Percentiles rank a stretch among this genome's conserved stretches.
phyloP scores from a whole-genome alignment of 116 monocot species.

The Papilionanthe hybrid region DNA sequence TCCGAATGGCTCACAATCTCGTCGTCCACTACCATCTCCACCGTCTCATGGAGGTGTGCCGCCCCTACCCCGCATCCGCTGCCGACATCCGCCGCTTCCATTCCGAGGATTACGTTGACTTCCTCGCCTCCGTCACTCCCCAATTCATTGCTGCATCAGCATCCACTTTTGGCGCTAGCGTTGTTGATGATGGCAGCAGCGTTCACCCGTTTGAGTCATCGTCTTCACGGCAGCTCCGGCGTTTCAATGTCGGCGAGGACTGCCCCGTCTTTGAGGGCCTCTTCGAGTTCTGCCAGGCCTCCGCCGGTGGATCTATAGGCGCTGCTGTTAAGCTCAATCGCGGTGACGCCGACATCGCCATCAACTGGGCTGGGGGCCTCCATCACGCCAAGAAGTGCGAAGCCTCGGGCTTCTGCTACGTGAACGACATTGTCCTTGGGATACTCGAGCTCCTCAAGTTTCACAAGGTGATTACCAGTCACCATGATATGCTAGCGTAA shows the following conservation, averaged over 20 bases:
- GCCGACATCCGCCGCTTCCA: constrained; percentile 63
- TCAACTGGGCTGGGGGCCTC: constrained; percentile 70
- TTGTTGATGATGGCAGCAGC: background rate
- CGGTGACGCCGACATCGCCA: constrained; percentile 54
- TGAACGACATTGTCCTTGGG: constrained; percentile 68
- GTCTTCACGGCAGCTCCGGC: constrained; percentile 21
- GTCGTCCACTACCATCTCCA: constrained; percentile 78
- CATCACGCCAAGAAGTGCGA: constrained; percentile 82
- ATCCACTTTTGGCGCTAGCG: constrained; percentile 15
- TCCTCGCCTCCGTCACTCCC: constrained; percentile 57
- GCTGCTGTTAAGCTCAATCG: constrained; percentile 63
- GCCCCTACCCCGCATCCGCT: constrained; percentile 55
- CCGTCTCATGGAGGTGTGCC: constrained; percentile 57
- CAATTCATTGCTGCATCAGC: constrained; percentile 13
- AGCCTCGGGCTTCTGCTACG: constrained; percentile 69
- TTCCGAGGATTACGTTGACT: constrained; percentile 66
- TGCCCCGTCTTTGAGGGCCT: constrained; percentile 66
- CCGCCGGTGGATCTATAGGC: constrained; percentile 61
- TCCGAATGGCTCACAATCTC: constrained; percentile 77
- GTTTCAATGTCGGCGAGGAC: constrained; percentile 65
- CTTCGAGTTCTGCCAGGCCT: constrained; percentile 64
- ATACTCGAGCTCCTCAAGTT: constrained; percentile 64
- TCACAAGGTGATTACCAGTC: constrained; percentile 26
- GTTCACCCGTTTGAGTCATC: background rate
- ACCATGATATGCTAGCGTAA: background rate